Base-by-base conservation (phyloP, 768 basidiomycete species). In the Boletus tomentosulus region DNA sequence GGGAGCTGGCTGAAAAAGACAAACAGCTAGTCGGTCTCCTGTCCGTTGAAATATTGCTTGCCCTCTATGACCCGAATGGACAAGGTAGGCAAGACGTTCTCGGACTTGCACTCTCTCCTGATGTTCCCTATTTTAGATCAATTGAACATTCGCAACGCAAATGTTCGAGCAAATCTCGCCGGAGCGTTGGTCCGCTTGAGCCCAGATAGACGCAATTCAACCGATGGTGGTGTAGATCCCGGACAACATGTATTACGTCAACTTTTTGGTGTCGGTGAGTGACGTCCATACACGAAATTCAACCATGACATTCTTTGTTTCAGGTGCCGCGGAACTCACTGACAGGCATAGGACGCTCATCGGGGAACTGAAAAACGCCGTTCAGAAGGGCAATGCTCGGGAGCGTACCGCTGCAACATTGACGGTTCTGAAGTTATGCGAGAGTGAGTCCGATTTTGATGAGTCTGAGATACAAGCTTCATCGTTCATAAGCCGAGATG, bases 391-490 rank as follows among this genome's bases (percentile, higher is more conserved):
- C 4, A 49, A 50, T 30, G 24, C 43, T n/a, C 53, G 46, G 22
- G 66, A 57, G n/a, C 65, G 65, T 16, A 67, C 57, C 4, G 57
- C 60, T 25, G 57, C 63, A 10, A 67, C 65, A 6, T 42, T 65
- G 50, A 60, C 65, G 0, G 22, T 66, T 30, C 4, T 67, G 37
- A 62, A 57, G 15, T 48, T 66, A 19, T 60, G 56, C 46, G 57
- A 65, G 24, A 57, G 65, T 67, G 13, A 25, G 57, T 38, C 1
- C 31, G 16, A 4, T 19, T 35, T 39, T 4, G 8, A 38, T 6
- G 4, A 15, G 11, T 10, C 0, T 7, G 5, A 34, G 25, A 38
- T 12, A 6, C 1, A n/a, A 16, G 10, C 46, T 59, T 2, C 7
- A 41, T 22, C 22, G 25, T 45, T 35, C 22, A n/a, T 48, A 5